Evolutionary conservation across 192 early-diverging fungal species (phyloP), one percentile per base, ranked within the genome.

Genomic region (Rhizophagus sp.): DNA sequence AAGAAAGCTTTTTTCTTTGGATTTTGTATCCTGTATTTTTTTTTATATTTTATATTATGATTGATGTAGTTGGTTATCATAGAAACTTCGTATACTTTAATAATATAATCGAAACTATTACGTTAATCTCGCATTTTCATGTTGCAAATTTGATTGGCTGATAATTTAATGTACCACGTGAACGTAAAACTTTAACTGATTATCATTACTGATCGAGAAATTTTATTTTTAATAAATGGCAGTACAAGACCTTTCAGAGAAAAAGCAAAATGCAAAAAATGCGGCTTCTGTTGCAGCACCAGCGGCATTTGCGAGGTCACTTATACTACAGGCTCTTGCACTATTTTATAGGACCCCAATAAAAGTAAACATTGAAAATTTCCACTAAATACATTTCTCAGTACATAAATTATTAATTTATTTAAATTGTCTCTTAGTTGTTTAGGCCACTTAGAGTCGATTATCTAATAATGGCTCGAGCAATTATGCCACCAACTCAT

Each of bases 361-460:
- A 79, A 90, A 90, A 86, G 89, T 90, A 87, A 62, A 47, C 15
- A 49, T 44, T 13, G 25, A 41, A 41, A 8, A 41, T 0, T 41
- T 6, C 13, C 47, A 7, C 22, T 61, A 61, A 27, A 30, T 27
- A 52, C 13, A 3, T n/a, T 22, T 50, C 12, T 39, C 19, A 63
- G 25, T 17, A 36, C 34, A 17, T 57, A 0, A 5, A 7, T 41
- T 41, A 8, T 41, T 17, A 12, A 25, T 41, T 63, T 62, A 72
- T 30, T n/a, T 67, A 12, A 47, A 50, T 64, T 47, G 27, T n/a
- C 57, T n/a, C 25, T 41, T 68, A 93, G 87, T 85, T 95, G 15
- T 95, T 95, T 61, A 85, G 94, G 8, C 94, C 94, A 8, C 83
- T 95, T 80, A 86, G 94, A 11, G 92, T 95, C 7, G 94, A 95